A percentile compares a stretch with the other conserved stretches of the same genome.
Conservation (phyloP, 2,329 filamentous ascomycete species). For the Paraphoma chrysanthemicola region DNA sequence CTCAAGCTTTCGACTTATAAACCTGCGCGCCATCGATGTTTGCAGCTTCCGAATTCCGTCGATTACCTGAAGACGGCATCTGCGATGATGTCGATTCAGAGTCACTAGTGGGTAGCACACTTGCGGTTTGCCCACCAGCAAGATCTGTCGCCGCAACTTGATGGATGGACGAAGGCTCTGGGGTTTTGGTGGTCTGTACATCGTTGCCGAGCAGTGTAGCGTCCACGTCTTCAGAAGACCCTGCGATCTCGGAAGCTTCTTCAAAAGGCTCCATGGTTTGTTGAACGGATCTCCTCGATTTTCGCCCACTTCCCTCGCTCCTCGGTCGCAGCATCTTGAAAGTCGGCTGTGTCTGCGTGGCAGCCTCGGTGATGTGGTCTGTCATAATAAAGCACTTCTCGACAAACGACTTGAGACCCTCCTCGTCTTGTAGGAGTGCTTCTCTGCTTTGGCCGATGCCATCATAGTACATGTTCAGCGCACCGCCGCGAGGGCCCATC, state of each 20-base stretch:
- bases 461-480: slow-evolving; percentile 24
- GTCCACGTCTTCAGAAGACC: background rate
- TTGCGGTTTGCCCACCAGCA: too few species aligned
- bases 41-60: too few species aligned
- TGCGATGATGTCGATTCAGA: too few species aligned
- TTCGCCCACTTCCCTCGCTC: slow-evolving; percentile 20
- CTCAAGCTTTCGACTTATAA: too few species aligned
- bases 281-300: slow-evolving; percentile 7
- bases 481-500: slow-evolving; percentile 29
- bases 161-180: too few species aligned
- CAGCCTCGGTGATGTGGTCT: slow-evolving; percentile 27
- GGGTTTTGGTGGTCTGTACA: too few species aligned
- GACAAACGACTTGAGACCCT: slow-evolving; percentile 23
- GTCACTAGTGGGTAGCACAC: too few species aligned
- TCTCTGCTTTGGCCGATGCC: background rate
- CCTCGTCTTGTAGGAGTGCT: slow-evolving; percentile 6
- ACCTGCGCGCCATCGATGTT: too few species aligned
- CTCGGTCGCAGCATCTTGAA: slow-evolving; percentile 16
- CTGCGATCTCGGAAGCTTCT: background rate
- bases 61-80: too few species aligned
- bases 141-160: too few species aligned
- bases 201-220: too few species aligned
- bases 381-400: slow-evolving; percentile 24
- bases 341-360: slow-evolving; percentile 18
- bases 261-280: background rate